Conservation (phyloP, 2,329 filamentous ascomycete genomes). For the Botrytis deweyae region DNA sequence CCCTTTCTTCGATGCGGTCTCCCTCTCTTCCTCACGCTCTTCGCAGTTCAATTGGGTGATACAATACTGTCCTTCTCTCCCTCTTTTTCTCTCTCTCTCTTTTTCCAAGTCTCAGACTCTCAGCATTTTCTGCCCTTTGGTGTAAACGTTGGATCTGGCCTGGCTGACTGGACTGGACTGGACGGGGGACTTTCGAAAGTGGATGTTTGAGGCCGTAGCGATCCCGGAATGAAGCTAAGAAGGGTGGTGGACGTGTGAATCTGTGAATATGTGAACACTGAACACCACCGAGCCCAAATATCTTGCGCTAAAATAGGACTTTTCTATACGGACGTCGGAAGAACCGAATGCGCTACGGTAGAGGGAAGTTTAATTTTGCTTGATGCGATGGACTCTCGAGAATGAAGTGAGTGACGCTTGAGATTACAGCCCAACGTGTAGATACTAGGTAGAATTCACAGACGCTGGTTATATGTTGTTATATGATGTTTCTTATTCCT, state of each 20-base stretch:
- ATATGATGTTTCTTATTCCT: too few species aligned
- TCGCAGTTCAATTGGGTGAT: neutral
- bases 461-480: neutral
- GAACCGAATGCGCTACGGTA: neutral
- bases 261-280: neutral
- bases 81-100: neutral
- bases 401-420: neutral
- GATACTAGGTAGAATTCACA: neutral
- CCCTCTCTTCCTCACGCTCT: neutral
- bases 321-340: neutral
- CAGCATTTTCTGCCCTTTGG: neutral
- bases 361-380: neutral
- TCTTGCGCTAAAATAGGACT: neutral
- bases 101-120: neutral
- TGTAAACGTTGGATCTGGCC: neutral
- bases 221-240: slow-evolving; percentile 3
- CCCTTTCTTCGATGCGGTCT: neutral
- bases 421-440: neutral
- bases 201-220: slow-evolving; percentile 11
- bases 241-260: neutral
- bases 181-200: neutral
- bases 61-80: neutral
- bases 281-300: neutral
- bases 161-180: neutral
- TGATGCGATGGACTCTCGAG: neutral